Base-by-base conservation (phyloP, 2,329 filamentous ascomycete species). In the Chaetomiaceae sp. region DNA sequence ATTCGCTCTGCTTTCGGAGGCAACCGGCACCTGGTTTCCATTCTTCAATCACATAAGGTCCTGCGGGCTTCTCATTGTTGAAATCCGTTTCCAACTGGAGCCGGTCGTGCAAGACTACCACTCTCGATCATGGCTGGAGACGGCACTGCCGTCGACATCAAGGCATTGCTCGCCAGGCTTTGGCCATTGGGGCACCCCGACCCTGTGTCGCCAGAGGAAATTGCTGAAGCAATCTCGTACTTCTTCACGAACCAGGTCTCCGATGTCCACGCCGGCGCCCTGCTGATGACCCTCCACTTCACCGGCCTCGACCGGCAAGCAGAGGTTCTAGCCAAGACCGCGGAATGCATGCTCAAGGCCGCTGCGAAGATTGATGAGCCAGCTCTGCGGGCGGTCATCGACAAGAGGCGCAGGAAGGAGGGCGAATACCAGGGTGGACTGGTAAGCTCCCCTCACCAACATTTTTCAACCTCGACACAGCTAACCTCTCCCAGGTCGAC, bases 221-320 rank as follows among this genome's bases (percentile, higher is more conserved):
- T 99, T 68, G 90, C 92, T 55, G 79, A 86, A n/a, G 91, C 92
- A 50, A 86, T 97, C 63, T 86, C 89, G 4, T 79, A 92, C 66
- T 95, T 96, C 67, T 97, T 97, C 71, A 91, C 91, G 54, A 87
- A 96, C 72, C 83, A 84, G 61, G 78, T 97, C 17, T 92, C 89
- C n/a, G 85, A 89, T 36, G 88, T 91, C 8, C 94, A 97, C 69
- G 88, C 88, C 1, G 88, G 89, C 50, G 88, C 91, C 36, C 78
- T 99, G 52, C 78, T 97, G 48, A 96, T 94, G 66, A 88, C 91
- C 51, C 78, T 99, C 42, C 92, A 96, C 73, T 96, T 95, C 62
- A 96, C 91, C 1, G 84, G 85, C 54, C 82, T 90, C 69, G 94
- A 97, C 70, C 82, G 87, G 60, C 82, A 87, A 59, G 83, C 91